Percentiles rank a stretch among this genome's conserved stretches.
Evolutionary conservation across 371 early-diverging fungal genomes (phyloP).

Genomic region (Entomophthora muscae): DNA sequence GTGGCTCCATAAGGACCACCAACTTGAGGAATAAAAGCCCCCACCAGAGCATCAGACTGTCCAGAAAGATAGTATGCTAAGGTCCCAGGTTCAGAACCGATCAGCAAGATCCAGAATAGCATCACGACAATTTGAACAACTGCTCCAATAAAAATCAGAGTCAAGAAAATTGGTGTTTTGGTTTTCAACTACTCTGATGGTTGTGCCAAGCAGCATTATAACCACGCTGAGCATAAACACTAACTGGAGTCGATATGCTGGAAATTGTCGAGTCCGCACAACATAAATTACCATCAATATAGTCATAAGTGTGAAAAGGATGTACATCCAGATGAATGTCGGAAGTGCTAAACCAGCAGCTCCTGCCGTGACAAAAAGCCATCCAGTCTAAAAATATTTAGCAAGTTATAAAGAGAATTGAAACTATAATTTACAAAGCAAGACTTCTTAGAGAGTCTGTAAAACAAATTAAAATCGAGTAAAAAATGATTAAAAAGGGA

Average conservation of each 20-base stretch:
- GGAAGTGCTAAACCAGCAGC: neutral
- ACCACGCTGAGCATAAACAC: neutral
- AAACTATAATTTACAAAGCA: too few relatives aligned
- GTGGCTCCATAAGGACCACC: neutral
- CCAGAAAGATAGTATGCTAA: slow-evolving; percentile 7
- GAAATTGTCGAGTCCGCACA: neutral
- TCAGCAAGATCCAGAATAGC: slow-evolving; percentile 6
- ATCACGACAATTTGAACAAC: slow-evolving; percentile 2
- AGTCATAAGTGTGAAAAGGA: neutral
- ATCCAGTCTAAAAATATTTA: slow-evolving; percentile 1
- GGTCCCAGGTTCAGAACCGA: neutral
- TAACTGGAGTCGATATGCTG: neutral
- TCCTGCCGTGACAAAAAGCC: neutral
- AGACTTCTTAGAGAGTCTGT: too few relatives aligned
- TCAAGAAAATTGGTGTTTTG: neutral
- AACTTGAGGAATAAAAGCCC: neutral
- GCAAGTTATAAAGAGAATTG: neutral
- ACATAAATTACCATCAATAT: neutral
- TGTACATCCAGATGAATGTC: slow-evolving; percentile 4
- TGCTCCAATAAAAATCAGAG: neutral
- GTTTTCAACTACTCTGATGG: neutral
- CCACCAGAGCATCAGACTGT: neutral
- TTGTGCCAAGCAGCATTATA: slow-evolving; percentile 1
- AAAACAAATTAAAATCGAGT: too few relatives aligned
- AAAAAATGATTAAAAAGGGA: too few relatives aligned